phyloP scores from a whole-genome alignment of 1,284 basidiomycete species.

The Trametes hirsuta region DNA sequence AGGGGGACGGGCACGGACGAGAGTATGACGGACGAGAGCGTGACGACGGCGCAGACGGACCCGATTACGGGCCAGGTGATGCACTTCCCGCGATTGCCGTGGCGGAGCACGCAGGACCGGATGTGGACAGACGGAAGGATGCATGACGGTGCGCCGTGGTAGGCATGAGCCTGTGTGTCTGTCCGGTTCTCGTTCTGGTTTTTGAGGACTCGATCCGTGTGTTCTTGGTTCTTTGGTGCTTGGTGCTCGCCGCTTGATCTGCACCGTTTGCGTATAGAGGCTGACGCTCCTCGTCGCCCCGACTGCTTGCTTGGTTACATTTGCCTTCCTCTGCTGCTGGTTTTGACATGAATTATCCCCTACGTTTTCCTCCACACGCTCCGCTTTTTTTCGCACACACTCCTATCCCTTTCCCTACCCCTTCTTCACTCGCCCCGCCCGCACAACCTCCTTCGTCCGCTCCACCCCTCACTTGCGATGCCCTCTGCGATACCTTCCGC shows the following conservation, averaged over 20 bases:
- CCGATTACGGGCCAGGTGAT: conserved; percentile 38
- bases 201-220: neutral
- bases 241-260: neutral
- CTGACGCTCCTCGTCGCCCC: neutral
- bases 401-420: neutral
- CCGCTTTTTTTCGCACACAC: neutral
- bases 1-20: conserved; percentile 30
- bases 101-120: conserved; percentile 19
- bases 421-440: neutral
- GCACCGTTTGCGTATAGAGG: conserved; percentile 12
- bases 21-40: conserved; percentile 35
- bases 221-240: neutral
- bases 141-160: conserved; percentile 26
- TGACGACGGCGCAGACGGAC: conserved; percentile 40
- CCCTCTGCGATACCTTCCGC: conserved; percentile 1
- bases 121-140: conserved; percentile 14
- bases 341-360: conserved; percentile 24
- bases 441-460: neutral
- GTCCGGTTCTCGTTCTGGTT: neutral
- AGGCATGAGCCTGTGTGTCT: neutral
- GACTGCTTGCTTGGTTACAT: neutral
- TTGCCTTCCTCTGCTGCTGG: conserved; percentile 4
- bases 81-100: conserved; percentile 37
- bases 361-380: conserved; percentile 3
- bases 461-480: neutral